phyloP scores from a whole-genome alignment of 768 basidiomycete genomes.

The Rhizopogon sp. region DNA sequence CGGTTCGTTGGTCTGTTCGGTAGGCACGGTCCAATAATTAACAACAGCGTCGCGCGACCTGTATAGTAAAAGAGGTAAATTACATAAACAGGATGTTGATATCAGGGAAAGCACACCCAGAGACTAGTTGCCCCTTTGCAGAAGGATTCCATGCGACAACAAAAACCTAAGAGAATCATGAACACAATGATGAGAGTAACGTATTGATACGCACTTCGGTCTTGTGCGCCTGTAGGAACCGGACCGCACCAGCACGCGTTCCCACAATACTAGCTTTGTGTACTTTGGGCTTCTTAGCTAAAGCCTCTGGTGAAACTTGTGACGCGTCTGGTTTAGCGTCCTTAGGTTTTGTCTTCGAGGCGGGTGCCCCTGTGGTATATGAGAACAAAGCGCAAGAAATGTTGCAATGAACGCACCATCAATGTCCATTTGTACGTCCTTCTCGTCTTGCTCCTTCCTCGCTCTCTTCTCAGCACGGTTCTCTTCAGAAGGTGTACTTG shows the following conservation, averaged over 20 bases:
- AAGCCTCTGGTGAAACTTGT: conserved; percentile 13
- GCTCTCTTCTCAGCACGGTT: conserved; percentile 61
- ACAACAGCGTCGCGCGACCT: conserved; percentile 77
- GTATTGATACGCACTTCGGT: conserved; percentile 22
- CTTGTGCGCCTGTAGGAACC: conserved; percentile 53
- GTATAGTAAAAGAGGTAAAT: conserved; percentile 2
- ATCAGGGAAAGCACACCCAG: conserved; percentile 49
- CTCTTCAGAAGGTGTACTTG: conserved; percentile 37
- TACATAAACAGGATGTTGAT: conserved; percentile 1
- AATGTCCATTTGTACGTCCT: conserved; percentile 28
- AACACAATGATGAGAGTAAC: background rate
- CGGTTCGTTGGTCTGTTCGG: conserved; percentile 20
- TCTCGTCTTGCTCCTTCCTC: conserved; percentile 44
- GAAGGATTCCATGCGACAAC: conserved; percentile 77
- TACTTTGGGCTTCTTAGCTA: conserved; percentile 29
- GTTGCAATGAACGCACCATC: conserved; percentile 32
- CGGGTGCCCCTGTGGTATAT: conserved; percentile 11
- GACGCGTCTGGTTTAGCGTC: conserved; percentile 19
- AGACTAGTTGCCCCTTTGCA: conserved; percentile 53
- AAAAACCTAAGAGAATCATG: conserved; percentile 53
- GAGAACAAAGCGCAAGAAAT: conserved; percentile 12
- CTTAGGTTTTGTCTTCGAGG: conserved; percentile 6
- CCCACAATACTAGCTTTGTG: conserved; percentile 25
- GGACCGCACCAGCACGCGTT: conserved; percentile 36
- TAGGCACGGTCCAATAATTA: conserved; percentile 66